Evolutionary conservation across 345 rosid species (phyloP), one percentile per base, ranked within the genome.

Genomic region (Excoecaria cochinchinensis): DNA sequence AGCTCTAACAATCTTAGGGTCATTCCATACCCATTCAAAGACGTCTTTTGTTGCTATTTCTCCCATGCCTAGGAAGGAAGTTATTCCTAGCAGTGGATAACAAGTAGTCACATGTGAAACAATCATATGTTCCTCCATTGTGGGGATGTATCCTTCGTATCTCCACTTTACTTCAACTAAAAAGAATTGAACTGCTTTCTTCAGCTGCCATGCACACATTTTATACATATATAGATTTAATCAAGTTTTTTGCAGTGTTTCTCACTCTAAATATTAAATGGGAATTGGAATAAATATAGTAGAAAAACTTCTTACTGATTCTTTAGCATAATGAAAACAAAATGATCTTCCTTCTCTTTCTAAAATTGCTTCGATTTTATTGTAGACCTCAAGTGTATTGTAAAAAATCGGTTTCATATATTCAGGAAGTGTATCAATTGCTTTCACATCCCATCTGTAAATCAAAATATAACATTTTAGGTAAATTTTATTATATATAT

Each of bases 51-150:
- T 69, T 24, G 70, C 78, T 12, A 69, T 16, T 21, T 21, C 51
- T 5, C 50, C 74, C 82, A 74, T 73, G 8, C 74, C 77, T 13
- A 79, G 2, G 11, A 78, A 78, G 22, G 74, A 59, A 57, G 62
- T 50, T 3, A 47, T 51, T 47, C 46, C 22, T 0, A 78, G 46
- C 74, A 78, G 1, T 19, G 59, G 68, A 44, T 67, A 68, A 39
- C 44, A 22, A 68, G 6, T 3, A 24, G 22, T 59, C 6, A n/a
- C 40, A 0, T 60, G 16, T 1, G 77, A 38, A 17, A 73, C 36
- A 1, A 69, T 3, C 74, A 78, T 50, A 50, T 78, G 68, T 68
- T 78, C 74, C 46, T 73, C 77, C 36, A 78, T 50, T n/a, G 48
- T 59, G 9, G 81, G 81, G 14, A 73, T 42, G 15, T 58, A 69